Conservation (phyloP, 2,329 filamentous ascomycete genomes). For the Sporothrix inflata region DNA sequence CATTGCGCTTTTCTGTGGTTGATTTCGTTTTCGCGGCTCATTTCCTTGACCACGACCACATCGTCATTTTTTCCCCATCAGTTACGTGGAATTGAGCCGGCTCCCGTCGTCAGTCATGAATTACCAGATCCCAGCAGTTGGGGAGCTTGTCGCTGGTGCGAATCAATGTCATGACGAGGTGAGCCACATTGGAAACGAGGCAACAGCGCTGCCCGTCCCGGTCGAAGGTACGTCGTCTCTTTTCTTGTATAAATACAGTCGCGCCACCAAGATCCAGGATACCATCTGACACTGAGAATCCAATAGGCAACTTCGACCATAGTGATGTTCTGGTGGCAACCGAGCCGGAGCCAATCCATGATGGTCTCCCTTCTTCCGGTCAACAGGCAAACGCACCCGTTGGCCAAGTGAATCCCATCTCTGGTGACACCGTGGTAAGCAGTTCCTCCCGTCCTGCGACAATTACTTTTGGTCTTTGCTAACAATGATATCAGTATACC, state of each 20-base stretch:
- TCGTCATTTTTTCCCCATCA: too few relatives aligned
- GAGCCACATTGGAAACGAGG: neutral
- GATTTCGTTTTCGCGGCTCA: too few relatives aligned
- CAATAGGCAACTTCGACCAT: neutral
- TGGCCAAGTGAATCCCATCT: neutral
- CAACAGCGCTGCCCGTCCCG: neutral
- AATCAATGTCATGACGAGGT: neutral
- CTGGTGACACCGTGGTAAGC: too few relatives aligned
- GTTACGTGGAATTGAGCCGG: too few relatives aligned
- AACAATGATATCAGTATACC: neutral
- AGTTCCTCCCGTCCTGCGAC: neutral
- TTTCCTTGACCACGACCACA: too few relatives aligned
- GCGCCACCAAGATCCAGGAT: neutral
- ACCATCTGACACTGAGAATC: neutral
- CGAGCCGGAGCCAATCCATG: too few relatives aligned
- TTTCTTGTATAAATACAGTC: neutral
- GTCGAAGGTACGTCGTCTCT: neutral
- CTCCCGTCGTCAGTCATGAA: neutral
- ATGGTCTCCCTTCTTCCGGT: too few relatives aligned
- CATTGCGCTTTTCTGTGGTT: too few relatives aligned
- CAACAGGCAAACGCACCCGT: too few relatives aligned
- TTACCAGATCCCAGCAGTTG: neutral
- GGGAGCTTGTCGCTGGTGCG: neutral
- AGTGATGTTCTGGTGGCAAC: neutral
- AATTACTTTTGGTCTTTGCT: neutral